Base-by-base conservation (phyloP, 805 yeast species). In the Sungouiozyma ichnusensis region DNA sequence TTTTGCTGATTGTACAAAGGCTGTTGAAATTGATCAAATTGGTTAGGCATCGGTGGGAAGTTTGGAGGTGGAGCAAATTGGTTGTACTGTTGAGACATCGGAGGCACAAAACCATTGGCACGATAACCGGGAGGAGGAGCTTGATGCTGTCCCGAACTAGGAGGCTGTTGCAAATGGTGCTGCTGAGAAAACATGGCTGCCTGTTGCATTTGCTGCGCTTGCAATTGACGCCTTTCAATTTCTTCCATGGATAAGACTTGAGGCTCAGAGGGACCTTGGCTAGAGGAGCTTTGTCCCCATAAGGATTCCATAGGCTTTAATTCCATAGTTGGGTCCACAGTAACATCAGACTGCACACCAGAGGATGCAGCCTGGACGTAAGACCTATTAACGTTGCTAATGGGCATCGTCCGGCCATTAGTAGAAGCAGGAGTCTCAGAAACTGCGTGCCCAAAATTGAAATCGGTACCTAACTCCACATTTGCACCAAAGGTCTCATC, bases 161-260 rank as follows among this genome's bases (percentile, higher is more conserved):
- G 36, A 15, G 24, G 11, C 19, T 19, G 40, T 19, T 18, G 17
- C 34, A 37, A 16, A 33, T 29, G n/a, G 16, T 15, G 27, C 17
- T 33, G 35, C 19, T 32, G 38, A 16, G 38, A 33, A 18, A 36
- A 32, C 29, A 24, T 24, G 11, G 29, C 29, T 7, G 29, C 29
- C 32, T 41, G 47, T 20, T 37, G 42, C 19, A 35, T 6, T 20
- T 33, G 36, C 33, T 36, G 44, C 16, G 16, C 41, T 41, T 55
- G 62, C 40, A 48, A 47, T 45, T 56, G 65, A 33, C 57, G 63
- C 41, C 94, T 85, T 64, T 87, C 95, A 49, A 87, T 74, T 52
- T 87, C 94, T 58, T 83, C 90, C 58, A 85, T 68, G 9, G 95
- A 81, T 51, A 83, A 63, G 17, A 81, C 71, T 27, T 43, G 51